Conservation (phyloP, 2,329 filamentous ascomycete genomes). For the Aspergillus sp. region DNA sequence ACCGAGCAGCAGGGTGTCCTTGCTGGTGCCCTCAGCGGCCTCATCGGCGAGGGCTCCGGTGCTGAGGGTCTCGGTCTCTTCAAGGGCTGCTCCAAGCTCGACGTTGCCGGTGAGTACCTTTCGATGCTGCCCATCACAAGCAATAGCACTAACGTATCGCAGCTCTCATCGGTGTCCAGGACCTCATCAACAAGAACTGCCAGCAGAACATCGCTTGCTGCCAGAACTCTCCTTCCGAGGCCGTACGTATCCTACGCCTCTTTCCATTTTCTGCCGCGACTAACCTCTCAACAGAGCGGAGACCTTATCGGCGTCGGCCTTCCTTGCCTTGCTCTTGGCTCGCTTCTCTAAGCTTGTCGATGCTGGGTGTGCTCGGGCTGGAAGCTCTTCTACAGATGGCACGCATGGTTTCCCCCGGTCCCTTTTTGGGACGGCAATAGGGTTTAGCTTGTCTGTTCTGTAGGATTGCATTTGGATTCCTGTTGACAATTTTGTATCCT, state of each 20-base stretch:
- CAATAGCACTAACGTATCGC: slow-evolving; percentile 14
- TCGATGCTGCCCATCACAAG: no score
- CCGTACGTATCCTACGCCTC: slow-evolving; percentile 29
- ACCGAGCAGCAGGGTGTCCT: slow-evolving; percentile 33
- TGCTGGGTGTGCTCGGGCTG: slow-evolving; percentile 5
- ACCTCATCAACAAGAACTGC: slow-evolving; percentile 40
- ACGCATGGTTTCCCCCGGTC: background rate
- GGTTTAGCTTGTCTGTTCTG: background rate
- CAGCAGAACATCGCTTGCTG: slow-evolving; percentile 44
- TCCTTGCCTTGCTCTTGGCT: slow-evolving; percentile 41
- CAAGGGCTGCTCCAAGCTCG: slow-evolving; percentile 44
- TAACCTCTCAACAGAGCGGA: slow-evolving; percentile 25
- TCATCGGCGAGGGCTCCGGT: slow-evolving; percentile 36
- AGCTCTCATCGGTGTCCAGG: slow-evolving; percentile 31
- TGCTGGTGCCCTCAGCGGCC: slow-evolving; percentile 33
- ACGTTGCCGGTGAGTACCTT: slow-evolving; percentile 28
- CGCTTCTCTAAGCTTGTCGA: slow-evolving; percentile 35
- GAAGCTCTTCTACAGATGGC: slow-evolving; percentile 11
- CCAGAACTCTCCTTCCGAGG: slow-evolving; percentile 35
- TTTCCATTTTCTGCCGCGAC: background rate
- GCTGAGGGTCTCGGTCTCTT: slow-evolving; percentile 39
- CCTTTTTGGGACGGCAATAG: background rate
- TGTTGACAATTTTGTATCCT: slow-evolving; percentile 30
- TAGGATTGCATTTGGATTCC: slow-evolving; percentile 17
- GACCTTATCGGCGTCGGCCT: slow-evolving; percentile 37